These are phyloP conservation scores for Yamadazyma sp. DNA, from an alignment of 805 yeast species.

Conservation along the genomic window DNA sequence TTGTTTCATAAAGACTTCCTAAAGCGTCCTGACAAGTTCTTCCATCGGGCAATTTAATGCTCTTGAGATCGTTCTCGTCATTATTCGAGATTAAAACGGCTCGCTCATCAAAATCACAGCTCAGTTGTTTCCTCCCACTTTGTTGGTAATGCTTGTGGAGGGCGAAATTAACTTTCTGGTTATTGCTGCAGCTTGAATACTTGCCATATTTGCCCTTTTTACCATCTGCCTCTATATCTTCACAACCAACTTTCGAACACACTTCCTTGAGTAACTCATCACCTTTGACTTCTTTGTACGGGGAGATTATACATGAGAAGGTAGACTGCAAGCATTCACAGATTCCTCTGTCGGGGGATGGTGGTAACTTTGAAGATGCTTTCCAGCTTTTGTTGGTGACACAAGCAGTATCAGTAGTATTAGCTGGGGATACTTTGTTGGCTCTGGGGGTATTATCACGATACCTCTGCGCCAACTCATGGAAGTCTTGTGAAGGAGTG, in stretches of 20 bases:
- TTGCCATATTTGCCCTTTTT: conserved; percentile 40
- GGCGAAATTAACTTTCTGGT: conserved; percentile 42
- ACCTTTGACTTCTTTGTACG: conserved; percentile 23
- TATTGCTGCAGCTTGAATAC: conserved; percentile 38
- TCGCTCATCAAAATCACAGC: conserved; percentile 26
- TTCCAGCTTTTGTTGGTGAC: conserved; percentile 16
- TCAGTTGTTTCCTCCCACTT: conserved; percentile 18
- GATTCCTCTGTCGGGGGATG: conserved; percentile 39
- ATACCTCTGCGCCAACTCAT: conserved; percentile 25
- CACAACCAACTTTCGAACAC: conserved; percentile 40
- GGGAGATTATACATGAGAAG: conserved; percentile 36
- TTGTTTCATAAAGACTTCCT: no score
- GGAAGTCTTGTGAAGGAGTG: conserved; percentile 28
- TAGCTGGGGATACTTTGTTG: conserved; percentile 20
- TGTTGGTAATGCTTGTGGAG: conserved; percentile 35
- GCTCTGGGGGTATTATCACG: conserved; percentile 13
- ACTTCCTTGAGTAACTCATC: conserved; percentile 27
- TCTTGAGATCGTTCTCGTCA: no score
- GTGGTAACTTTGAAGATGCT: conserved; percentile 31
- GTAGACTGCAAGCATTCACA: conserved; percentile 47
- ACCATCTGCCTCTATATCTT: conserved; percentile 36
- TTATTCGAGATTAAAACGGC: no score
- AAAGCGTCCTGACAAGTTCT: conserved; percentile 14
- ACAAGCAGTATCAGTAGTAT: conserved; percentile 4
- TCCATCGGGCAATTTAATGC: no score